Evolutionary conservation across 164 flowering plant species (phyloP).

Genomic region (Umbilicus rupestris): DNA sequence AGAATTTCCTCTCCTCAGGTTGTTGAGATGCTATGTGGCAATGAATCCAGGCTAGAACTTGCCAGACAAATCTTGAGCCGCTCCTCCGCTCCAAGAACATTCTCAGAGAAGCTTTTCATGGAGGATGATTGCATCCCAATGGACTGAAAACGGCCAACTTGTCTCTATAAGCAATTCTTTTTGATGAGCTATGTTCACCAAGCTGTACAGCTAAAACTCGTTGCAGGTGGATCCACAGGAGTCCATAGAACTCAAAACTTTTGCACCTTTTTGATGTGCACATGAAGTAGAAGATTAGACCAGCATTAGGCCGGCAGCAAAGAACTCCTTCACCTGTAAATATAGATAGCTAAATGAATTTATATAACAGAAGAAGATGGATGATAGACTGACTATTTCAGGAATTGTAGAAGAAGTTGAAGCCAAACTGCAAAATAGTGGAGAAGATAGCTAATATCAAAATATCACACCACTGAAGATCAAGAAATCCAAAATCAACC

Average conservation of each 20-base stretch:
- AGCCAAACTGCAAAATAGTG: no score
- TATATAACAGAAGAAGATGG: no score
- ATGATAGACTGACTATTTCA: no score
- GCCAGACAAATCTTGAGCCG: constrained; percentile 1
- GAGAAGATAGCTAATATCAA: no score
- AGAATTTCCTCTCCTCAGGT: background rate
- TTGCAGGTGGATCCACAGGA: background rate
- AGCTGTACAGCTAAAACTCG: background rate
- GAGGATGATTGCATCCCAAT: background rate
- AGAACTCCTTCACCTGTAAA: background rate
- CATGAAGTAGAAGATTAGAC: background rate
- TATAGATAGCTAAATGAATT: background rate
- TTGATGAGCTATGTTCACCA: no score
- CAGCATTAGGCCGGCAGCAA: background rate
- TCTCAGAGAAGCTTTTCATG: background rate
- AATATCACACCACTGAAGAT: no score
- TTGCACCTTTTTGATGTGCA: constrained; percentile 6
- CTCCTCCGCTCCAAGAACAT: background rate
- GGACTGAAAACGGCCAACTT: background rate
- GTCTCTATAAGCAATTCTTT: background rate
- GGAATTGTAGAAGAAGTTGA: no score
- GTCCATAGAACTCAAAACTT: background rate
- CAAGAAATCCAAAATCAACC: no score
- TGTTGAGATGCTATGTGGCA: constrained; percentile 1
- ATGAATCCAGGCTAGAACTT: background rate